Percentiles rank a stretch among this genome's conserved stretches.
Evolutionary conservation across 2,329 filamentous ascomycete genomes (phyloP).

Genomic region (Catunica adiposa): DNA sequence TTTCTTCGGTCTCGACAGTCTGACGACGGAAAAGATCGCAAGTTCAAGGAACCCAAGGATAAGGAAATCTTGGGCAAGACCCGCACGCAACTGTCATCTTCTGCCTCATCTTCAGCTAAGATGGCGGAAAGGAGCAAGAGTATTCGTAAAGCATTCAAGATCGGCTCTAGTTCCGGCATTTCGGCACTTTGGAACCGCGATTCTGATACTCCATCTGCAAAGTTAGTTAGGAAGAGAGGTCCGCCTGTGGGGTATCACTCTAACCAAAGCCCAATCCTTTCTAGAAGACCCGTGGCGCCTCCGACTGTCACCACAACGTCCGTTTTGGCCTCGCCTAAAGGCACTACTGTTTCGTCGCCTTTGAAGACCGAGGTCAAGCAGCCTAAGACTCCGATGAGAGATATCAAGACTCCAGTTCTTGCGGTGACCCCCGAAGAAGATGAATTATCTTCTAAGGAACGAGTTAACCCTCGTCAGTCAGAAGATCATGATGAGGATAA

Average conservation of each 20-base stretch:
- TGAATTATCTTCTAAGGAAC: neutral
- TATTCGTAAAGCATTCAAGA: conserved; percentile 7
- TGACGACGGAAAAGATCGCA: conserved; percentile 5
- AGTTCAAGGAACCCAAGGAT: conserved; percentile 1
- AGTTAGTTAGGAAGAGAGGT: conserved; percentile 10
- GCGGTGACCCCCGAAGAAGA: conserved; percentile 1
- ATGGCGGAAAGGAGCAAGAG: conserved; percentile 9
- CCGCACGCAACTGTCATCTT: neutral
- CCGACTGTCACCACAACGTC: conserved; percentile 5
- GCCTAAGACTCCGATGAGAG: neutral
- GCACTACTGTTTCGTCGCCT: neutral
- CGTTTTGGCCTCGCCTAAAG: neutral
- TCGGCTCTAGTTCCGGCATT: conserved; percentile 6
- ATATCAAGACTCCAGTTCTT: neutral
- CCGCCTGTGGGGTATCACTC: conserved; percentile 4
- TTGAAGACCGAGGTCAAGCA: neutral
- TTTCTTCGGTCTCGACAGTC: conserved; percentile 6
- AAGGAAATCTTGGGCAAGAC: conserved; percentile 1
- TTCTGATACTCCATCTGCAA: conserved; percentile 1
- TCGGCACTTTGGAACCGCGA: conserved; percentile 6
- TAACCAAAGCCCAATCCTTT: conserved; percentile 8
- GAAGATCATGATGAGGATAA: neutral
- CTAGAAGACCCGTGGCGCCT: conserved; percentile 8
- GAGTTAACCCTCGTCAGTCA: neutral
- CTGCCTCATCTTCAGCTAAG: neutral